Evolutionary conservation across 1,139 yeast genomes (phyloP).

Genomic region (Hyphopichia burtonii): DNA sequence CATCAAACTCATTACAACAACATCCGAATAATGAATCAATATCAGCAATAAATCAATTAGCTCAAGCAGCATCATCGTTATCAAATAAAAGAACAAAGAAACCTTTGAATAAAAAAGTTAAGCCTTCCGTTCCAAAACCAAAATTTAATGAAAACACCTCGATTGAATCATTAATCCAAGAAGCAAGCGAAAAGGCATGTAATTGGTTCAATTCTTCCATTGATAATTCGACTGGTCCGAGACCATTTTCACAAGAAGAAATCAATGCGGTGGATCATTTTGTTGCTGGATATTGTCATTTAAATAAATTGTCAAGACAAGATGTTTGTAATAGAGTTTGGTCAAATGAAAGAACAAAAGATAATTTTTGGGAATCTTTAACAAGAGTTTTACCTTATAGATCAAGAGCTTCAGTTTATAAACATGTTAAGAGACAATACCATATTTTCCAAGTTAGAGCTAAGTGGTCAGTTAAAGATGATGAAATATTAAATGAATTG

Average conservation of each 20-base stretch:
- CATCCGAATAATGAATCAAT: constrained; percentile 13
- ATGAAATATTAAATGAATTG: constrained; percentile 58
- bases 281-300: constrained; percentile 63
- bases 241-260: constrained; percentile 62
- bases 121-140: background rate
- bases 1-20: constrained; percentile 21
- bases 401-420: constrained; percentile 84
- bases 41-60: constrained; percentile 30
- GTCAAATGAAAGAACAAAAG: constrained; percentile 82
- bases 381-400: constrained; percentile 79
- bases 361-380: constrained; percentile 83
- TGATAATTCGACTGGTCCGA: constrained; percentile 25
- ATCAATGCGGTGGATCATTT: constrained; percentile 69
- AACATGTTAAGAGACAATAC: constrained; percentile 86
- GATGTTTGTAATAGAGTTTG: constrained; percentile 82
- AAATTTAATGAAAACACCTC: constrained; percentile 29
- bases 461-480: constrained; percentile 84
- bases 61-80: constrained; percentile 29
- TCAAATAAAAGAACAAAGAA: constrained; percentile 9
- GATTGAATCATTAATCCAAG: constrained; percentile 35
- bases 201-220: constrained; percentile 38
- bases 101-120: background rate
- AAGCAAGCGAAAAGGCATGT: constrained; percentile 35
- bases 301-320: constrained; percentile 59
- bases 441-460: constrained; percentile 86